These are phyloP conservation scores for Stentor roeselii DNA, from an alignment of 73 alveolate species.

Conservation along the genomic window DNA sequence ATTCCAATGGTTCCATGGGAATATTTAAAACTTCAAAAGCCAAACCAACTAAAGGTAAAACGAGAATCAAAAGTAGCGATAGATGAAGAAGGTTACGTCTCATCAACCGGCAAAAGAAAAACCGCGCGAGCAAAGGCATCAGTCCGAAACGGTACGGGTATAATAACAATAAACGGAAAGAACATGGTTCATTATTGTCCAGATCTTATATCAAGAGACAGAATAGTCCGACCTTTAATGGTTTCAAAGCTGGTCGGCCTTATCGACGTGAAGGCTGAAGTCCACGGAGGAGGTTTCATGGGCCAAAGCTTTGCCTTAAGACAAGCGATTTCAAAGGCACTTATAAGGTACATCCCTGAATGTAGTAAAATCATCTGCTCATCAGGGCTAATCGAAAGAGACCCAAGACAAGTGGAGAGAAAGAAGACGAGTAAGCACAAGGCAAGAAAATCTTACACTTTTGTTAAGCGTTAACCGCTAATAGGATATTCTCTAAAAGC, in stretches of 20 bases:
- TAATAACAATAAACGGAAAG: conserved; percentile 49
- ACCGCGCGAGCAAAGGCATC: conserved; percentile 45
- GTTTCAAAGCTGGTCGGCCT: conserved; percentile 41
- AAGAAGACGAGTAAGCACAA: conserved; percentile 57
- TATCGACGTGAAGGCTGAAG: conserved; percentile 49
- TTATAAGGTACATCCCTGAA: conserved; percentile 40
- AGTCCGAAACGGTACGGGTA: conserved; percentile 62
- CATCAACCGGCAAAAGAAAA: conserved; percentile 64
- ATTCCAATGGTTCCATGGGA: conserved; percentile 12
- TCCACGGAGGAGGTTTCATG: conserved; percentile 58
- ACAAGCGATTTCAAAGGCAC: conserved; percentile 62
- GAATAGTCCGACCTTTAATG: conserved; percentile 45
- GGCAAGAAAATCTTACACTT: conserved; percentile 55
- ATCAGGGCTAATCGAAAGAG: conserved; percentile 41
- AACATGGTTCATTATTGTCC: conserved; percentile 44
- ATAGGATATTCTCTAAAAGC: too few relatives aligned
- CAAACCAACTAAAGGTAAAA: conserved; percentile 30
- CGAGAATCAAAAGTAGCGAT: conserved; percentile 28
- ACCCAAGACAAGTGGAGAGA: conserved; percentile 57
- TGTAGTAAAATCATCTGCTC: conserved; percentile 27
- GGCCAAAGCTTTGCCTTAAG: conserved; percentile 54
- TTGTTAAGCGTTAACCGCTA: conserved; percentile 20
- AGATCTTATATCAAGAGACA: conserved; percentile 39
- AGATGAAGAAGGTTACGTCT: conserved; percentile 37
- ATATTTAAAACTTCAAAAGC: conserved; percentile 16